Evolutionary conservation across 2,329 filamentous ascomycete genomes (phyloP), one percentile per base, ranked within the genome.

Genomic region (Fusarium paranaense): DNA sequence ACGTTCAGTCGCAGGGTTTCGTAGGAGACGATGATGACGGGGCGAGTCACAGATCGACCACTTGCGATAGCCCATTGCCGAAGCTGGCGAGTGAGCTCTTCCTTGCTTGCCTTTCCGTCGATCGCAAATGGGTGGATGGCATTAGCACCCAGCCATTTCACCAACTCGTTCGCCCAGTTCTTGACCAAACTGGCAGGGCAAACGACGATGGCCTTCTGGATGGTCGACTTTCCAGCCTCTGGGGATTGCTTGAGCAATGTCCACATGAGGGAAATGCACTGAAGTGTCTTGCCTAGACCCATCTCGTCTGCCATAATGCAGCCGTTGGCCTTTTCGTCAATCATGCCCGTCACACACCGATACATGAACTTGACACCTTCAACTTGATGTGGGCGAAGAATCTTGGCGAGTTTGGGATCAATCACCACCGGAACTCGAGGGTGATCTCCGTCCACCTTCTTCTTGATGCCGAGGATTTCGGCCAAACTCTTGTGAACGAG

Each of bases 251-350:
- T 98, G 18, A 99, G 85, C 2, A 99, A 85, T 2, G 97, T 99
- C 97, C 97, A 99, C 87, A 99, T 92, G 59, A 99, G 88, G 1
- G 97, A 90, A 79, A 99, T 99, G 83, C 97, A 99, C 86, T 99
- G 97, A 50, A 99, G 85, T 20, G 97, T 99, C 85, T 99, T 99
- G 66, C 97, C 97, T 33, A 99, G 86, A 77, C 97, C 97, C 97
- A 99, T 99, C 81, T 98, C 97, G 81, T 99, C 97, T 62, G 97
- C 97, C 97, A 99, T 99, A 81, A 99, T 99, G 83, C 97, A 99
- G 3, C 97, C 97, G 82, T 98, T 94, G 58, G 97, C 97, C 78
- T 96, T 96, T 40, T 93, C 89, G 78, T 98, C 97, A 65, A 98
- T 94, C 88, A 98, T 89, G n/a, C 97, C 97, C 2, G 96, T 98